Conservation (phyloP, 805 yeast species). For the Gaillardinia entomophila region DNA sequence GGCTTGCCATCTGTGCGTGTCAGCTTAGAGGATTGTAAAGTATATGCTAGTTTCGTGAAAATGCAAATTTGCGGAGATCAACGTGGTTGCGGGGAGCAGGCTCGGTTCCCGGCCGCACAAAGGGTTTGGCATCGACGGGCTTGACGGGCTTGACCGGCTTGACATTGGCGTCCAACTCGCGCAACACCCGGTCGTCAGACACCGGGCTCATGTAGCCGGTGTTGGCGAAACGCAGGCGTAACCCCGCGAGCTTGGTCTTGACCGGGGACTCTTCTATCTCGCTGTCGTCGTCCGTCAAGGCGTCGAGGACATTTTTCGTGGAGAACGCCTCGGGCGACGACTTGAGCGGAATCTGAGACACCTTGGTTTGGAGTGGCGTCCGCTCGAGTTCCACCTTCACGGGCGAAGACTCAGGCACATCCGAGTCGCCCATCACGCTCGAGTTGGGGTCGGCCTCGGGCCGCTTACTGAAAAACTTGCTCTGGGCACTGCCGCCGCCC, state of each 20-base stretch:
- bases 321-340: conserved; percentile 3
- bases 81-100: no score
- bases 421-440: conserved; percentile 23
- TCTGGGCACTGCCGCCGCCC: not conserved
- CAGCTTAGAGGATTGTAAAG: conserved; percentile 39
- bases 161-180: no score
- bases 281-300: conserved; percentile 13
- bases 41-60: not conserved
- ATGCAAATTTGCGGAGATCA: not conserved
- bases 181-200: not conserved
- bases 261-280: conserved; percentile 36
- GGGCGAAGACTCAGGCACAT: conserved; percentile 27
- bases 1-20: conserved; percentile 43
- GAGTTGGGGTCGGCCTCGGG: conserved; percentile 4
- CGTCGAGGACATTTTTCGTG: conserved; percentile 7
- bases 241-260: conserved; percentile 7
- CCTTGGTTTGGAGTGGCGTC: conserved; percentile 1
- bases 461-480: not conserved
- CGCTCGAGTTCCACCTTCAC: conserved; percentile 2
- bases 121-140: no score
- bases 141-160: no score
- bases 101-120: no score
- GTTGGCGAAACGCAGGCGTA: not conserved
- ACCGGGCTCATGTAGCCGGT: not conserved
- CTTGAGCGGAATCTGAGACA: conserved; percentile 1